phyloP scores from a whole-genome alignment of 2,329 filamentous ascomycete species.

The Sporothrix schenckii region DNA sequence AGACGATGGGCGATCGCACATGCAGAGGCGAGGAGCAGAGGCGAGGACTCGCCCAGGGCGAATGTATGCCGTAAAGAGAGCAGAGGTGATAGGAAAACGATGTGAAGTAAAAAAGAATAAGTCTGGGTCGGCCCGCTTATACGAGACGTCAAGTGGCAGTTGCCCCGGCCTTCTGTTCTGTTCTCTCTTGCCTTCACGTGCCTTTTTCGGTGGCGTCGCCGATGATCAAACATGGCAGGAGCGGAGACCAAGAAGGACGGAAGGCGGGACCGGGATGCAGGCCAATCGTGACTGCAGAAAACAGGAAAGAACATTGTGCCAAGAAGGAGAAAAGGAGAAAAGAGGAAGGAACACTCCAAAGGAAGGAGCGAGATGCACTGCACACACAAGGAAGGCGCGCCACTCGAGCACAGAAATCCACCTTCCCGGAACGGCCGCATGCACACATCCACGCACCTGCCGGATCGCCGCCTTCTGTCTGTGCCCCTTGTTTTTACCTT shows the following conservation, averaged over 20 bases:
- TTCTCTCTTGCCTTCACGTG: not conserved
- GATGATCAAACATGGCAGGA: constrained; percentile 25
- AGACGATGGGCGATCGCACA: constrained; percentile 4
- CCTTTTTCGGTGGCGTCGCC: not conserved
- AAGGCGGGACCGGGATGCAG: not conserved
- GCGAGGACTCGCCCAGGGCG: no score
- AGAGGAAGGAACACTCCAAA: not conserved
- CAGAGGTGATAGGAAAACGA: not conserved
- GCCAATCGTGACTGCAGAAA: not conserved
- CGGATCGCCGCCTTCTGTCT: constrained; percentile 20
- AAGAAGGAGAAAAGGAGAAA: not conserved
- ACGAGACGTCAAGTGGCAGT: not conserved
- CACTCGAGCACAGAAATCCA: not conserved
- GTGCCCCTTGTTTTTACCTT: not conserved
- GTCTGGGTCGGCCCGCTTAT: constrained; percentile 2
- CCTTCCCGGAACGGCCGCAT: constrained; percentile 15
- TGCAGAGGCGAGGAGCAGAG: not conserved
- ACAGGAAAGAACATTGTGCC: not conserved
- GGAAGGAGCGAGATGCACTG: not conserved
- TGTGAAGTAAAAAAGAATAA: not conserved
- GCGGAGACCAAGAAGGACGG: not conserved
- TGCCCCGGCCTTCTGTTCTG: no score
- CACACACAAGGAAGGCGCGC: not conserved
- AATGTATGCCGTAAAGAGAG: not conserved
- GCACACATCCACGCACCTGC: not conserved